phyloP scores from a whole-genome alignment of 2,329 filamentous ascomycete genomes.

The Didymella segeticola region DNA sequence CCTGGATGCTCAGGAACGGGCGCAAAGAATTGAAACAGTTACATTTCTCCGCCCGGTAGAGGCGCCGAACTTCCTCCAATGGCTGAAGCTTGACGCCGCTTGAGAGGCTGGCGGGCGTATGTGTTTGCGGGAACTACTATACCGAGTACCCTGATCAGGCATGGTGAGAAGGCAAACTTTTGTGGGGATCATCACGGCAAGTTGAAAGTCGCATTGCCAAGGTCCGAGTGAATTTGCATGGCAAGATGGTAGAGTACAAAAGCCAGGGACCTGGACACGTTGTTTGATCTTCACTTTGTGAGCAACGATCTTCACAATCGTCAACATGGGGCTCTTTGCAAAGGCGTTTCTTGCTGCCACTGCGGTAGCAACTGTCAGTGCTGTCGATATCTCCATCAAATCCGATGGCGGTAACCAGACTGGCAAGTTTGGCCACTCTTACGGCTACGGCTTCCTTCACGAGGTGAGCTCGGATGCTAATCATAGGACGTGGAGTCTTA shows the following conservation, averaged over 20 bases:
- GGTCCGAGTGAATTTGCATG: constrained; percentile 8
- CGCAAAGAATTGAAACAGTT: constrained; percentile 8
- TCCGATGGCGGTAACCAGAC: constrained; percentile 38
- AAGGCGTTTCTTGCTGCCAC: constrained; percentile 29
- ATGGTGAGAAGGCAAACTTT: constrained; percentile 5
- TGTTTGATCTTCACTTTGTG: constrained; percentile 10
- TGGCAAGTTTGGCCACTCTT: constrained; percentile 38
- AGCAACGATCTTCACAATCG: constrained; percentile 19
- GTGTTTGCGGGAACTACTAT: constrained; percentile 12
- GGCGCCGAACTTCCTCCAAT: constrained; percentile 35
- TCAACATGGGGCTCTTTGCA: constrained; percentile 31
- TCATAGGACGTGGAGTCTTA: not conserved
- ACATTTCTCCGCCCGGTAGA: constrained; percentile 29
- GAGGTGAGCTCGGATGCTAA: constrained; percentile 23
- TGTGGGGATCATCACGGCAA: constrained; percentile 15
- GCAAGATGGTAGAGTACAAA: constrained; percentile 8
- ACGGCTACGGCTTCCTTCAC: constrained; percentile 42
- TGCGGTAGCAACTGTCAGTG: constrained; percentile 29
- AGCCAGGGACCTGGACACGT: not conserved
- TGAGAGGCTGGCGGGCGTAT: not conserved
- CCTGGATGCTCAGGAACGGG: constrained; percentile 16
- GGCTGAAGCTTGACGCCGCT: constrained; percentile 8
- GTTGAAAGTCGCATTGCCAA: constrained; percentile 8
- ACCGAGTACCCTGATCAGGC: constrained; percentile 10
- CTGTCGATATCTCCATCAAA: constrained; percentile 37